These are phyloP conservation scores for Dioscorea alata DNA, from an alignment of 106 monocot genomes.

Conservation along the genomic window DNA sequence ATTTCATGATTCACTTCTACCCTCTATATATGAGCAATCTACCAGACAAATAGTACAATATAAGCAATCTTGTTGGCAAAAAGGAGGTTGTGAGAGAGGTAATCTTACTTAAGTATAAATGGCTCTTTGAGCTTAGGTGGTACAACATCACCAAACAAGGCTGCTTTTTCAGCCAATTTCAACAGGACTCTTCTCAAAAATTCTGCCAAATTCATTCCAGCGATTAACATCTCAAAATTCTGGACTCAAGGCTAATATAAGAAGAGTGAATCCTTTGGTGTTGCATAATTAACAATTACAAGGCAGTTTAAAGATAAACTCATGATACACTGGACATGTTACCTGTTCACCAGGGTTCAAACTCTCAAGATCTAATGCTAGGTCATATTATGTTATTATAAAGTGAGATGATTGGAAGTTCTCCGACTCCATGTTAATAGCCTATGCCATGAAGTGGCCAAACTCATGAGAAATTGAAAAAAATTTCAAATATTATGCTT, in stretches of 20 bases:
- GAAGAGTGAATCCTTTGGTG: neutral
- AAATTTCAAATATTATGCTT: too few relatives aligned
- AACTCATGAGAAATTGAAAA: too few relatives aligned
- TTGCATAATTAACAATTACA: neutral
- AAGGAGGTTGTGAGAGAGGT: neutral
- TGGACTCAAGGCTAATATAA: constrained; percentile 7
- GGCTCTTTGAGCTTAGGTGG: constrained; percentile 71
- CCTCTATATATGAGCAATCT: too few relatives aligned
- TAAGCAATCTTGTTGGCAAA: too few relatives aligned
- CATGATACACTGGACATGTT: neutral
- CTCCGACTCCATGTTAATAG: constrained; percentile 99
- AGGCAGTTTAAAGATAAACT: too few relatives aligned
- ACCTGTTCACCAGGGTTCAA: constrained; percentile 97
- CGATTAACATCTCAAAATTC: constrained; percentile 91
- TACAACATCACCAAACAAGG: constrained; percentile 68
- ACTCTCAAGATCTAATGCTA: constrained; percentile 71
- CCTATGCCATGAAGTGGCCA: constrained; percentile 22
- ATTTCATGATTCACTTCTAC: too few relatives aligned
- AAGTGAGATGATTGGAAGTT: constrained; percentile 83
- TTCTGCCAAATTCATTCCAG: constrained; percentile 98
- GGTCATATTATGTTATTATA: constrained; percentile 75
- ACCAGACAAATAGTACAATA: too few relatives aligned
- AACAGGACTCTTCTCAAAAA: constrained; percentile 78
- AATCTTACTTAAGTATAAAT: constrained; percentile 51
- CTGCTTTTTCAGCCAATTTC: constrained; percentile 72